Percentiles rank a stretch among this genome's conserved stretches.
Conservation (phyloP, 2,329 filamentous ascomycete species). For the Immersiporthe knoxdaviesiana region DNA sequence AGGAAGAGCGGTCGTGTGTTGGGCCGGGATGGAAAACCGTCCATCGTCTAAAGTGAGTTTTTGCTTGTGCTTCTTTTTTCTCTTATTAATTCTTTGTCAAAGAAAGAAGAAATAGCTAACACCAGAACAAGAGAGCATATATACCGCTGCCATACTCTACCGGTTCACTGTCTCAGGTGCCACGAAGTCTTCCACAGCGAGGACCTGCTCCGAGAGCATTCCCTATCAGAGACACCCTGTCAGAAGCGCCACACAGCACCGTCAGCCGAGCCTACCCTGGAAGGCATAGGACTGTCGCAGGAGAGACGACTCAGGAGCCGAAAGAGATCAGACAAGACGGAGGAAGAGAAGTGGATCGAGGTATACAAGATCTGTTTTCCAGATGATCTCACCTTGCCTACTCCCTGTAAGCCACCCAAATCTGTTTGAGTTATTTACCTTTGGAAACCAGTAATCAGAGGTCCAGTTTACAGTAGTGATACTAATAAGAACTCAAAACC, state of each 20-base stretch:
- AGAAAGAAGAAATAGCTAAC: no score
- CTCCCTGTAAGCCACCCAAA: constrained; percentile 19
- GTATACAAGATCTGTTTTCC: constrained; percentile 30
- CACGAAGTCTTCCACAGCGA: constrained; percentile 26
- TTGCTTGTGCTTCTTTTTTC: not conserved
- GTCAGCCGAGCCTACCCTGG: constrained; percentile 2
- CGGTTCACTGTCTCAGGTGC: constrained; percentile 28
- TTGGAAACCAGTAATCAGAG: no score
- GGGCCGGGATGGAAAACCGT: constrained; percentile 30
- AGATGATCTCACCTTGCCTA: constrained; percentile 23
- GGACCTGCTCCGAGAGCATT: constrained; percentile 22
- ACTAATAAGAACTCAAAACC: not conserved
- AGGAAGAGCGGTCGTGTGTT: constrained; percentile 27
- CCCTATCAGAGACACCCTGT: constrained; percentile 20
- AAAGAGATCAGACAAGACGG: constrained; percentile 23
- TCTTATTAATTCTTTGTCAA: no score
- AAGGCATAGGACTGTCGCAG: constrained; percentile 28
- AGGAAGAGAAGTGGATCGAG: constrained; percentile 30
- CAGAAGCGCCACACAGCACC: constrained; percentile 14
- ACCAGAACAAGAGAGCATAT: constrained; percentile 25
- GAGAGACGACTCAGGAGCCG: constrained; percentile 24
- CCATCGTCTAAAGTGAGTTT: constrained; percentile 28
- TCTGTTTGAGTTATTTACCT: no score
- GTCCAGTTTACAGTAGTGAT: not conserved
- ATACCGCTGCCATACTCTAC: constrained; percentile 30